Evolutionary conservation across 2,329 filamentous ascomycete genomes (phyloP), one percentile per base, ranked within the genome.

Genomic region (Eurotiales sp.): DNA sequence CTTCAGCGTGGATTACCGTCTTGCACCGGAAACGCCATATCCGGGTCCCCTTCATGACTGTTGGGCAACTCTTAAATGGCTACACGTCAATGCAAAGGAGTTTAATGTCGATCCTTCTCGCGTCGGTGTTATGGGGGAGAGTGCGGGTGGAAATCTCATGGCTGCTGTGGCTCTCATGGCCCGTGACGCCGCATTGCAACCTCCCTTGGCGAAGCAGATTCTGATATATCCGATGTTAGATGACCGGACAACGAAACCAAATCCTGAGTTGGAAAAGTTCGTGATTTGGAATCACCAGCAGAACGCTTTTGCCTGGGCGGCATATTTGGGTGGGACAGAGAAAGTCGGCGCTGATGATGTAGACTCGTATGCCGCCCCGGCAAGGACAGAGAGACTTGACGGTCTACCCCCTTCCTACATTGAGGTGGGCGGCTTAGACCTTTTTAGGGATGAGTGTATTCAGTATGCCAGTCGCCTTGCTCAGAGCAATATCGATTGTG

Each of bases 401-500:
- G 30, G 30, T 23, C 29, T 54, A 17, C 52, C 42, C 3, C 42
- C 44, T 3, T 45, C 50, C 14, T 55, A 52, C 21, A 47, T 55
- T 11, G 52, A 52, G 3, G 50, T 52, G 11, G 52, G 52, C n/a
- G 32, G 30, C n/a, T 11, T 45, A 8, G 52, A 55, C 2, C 10
- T 40, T 2, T 55, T 55, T 17, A 22, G 44, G 3, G 45, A 52
- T 10, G 52, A 55, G 27, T 27, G 23, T 6, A 30, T 55, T 8
- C 48, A 34, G 22, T 55, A 23, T 40, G 52, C 50, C 8, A 40
- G 21, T 14, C 37, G 43, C 14, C 22, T 52, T 21, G 29, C 39
- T 10, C 23, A 34, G 29, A 44, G 19, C 6, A 40, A n/a, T 6
- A 23, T 45, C 3, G 57, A 64, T 11, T 64, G 64, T 4, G 74